A percentile compares a stretch with the other conserved stretches of the same genome.
These are phyloP conservation scores for Akanthomyces lecanii DNA, from an alignment of 2,329 filamentous ascomycete species.

Conservation along the genomic window DNA sequence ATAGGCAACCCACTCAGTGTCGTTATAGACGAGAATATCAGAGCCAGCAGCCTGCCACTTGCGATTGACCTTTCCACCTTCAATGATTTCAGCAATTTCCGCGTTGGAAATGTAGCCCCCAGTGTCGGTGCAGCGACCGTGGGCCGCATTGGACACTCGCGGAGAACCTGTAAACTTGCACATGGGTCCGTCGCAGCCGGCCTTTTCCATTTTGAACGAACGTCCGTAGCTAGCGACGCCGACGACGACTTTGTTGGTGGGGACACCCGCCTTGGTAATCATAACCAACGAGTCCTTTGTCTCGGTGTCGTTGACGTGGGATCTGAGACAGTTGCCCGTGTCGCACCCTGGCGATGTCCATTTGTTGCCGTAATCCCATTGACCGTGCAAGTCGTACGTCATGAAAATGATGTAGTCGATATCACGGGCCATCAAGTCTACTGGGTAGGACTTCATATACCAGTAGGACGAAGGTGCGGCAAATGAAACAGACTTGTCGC, in stretches of 20 bases:
- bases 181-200: conserved; percentile 20
- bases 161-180: conserved; percentile 23
- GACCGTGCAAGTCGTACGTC: conserved; percentile 32
- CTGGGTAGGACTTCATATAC: conserved; percentile 35
- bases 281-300: conserved; percentile 30
- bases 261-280: conserved; percentile 32
- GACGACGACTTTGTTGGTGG: conserved; percentile 28
- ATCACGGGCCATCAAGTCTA: conserved; percentile 26
- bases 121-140: conserved; percentile 27
- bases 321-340: conserved; percentile 32
- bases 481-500: background rate
- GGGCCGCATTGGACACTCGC: conserved; percentile 20
- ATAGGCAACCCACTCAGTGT: conserved; percentile 21
- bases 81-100: conserved; percentile 30
- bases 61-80: conserved; percentile 16
- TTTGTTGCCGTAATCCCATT: conserved; percentile 30
- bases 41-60: conserved; percentile 7
- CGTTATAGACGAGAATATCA: background rate
- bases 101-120: conserved; percentile 29
- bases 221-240: conserved; percentile 31
- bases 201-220: conserved; percentile 27
- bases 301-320: conserved; percentile 35
- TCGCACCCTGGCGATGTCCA: conserved; percentile 24
- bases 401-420: conserved; percentile 33
- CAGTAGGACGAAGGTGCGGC: conserved; percentile 20